Conservation (phyloP, 2,329 filamentous ascomycete genomes). For the Exophiala sp. region DNA sequence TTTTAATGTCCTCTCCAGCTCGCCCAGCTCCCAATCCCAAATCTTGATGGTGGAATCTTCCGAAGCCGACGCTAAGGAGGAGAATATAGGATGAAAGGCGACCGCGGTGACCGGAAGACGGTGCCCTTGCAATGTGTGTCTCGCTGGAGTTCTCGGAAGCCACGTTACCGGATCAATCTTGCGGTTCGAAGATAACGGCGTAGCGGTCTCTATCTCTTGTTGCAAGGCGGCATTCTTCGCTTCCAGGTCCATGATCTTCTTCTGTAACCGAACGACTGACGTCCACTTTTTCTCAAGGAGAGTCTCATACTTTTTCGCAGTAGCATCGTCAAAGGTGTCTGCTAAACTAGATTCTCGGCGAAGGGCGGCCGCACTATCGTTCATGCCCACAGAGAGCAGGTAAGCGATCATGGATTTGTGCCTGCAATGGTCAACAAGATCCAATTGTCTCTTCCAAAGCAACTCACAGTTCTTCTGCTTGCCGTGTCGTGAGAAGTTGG, state of each 20-base stretch:
- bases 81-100: conserved; percentile 89
- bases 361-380: conserved; percentile 66
- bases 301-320: conserved; percentile 89
- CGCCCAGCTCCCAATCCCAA: conserved; percentile 94
- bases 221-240: conserved; percentile 69
- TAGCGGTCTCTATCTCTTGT: conserved; percentile 78
- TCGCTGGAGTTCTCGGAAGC: conserved; percentile 78
- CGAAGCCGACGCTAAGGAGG: conserved; percentile 82
- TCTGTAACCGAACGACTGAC: conserved; percentile 87
- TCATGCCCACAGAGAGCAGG: conserved; percentile 68
- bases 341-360: conserved; percentile 73
- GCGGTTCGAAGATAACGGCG: conserved; percentile 71
- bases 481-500: conserved; percentile 70
- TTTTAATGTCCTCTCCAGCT: conserved; percentile 85
- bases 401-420: conserved; percentile 95
- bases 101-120: conserved; percentile 78
- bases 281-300: conserved; percentile 98
- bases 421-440: conserved; percentile 46
- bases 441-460: background rate
- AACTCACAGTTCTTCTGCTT: conserved; percentile 84
- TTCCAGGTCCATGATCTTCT: conserved; percentile 97
- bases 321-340: conserved; percentile 72
- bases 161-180: conserved; percentile 80
- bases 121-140: conserved; percentile 80
- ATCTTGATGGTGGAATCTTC: conserved; percentile 95